phyloP scores from a whole-genome alignment of 2,329 filamentous ascomycete species.

The Magnaporthiopsis rhizophila region DNA sequence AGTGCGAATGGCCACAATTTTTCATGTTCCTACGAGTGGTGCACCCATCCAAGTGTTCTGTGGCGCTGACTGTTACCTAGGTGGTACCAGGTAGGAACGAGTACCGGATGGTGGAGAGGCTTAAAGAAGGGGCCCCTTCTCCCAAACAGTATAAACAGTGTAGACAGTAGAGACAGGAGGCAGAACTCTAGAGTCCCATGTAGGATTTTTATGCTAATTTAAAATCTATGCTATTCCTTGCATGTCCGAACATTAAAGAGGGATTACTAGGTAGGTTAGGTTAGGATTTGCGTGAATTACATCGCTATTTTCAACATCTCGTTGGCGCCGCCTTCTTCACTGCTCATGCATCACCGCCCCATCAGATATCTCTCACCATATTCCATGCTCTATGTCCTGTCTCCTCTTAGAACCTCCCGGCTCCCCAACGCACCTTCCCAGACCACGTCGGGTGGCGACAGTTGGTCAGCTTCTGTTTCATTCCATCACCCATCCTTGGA shows the following conservation, averaged over 20 bases:
- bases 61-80: not conserved
- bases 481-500: not conserved
- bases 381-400: not conserved
- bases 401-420: not conserved
- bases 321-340: not conserved
- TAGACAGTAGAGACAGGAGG: no score
- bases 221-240: no score
- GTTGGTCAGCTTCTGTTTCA: not conserved
- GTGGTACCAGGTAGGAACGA: not conserved
- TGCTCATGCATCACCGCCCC: not conserved
- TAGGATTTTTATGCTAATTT: no score
- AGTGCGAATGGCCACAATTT: not conserved
- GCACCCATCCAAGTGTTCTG: not conserved
- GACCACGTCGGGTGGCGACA: not conserved
- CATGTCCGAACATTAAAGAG: no score
- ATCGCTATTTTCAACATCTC: not conserved
- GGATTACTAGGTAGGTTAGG: no score
- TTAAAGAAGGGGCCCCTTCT: no score
- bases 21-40: not conserved
- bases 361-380: not conserved
- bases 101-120: no score
- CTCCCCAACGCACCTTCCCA: no score
- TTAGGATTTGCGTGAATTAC: no score
- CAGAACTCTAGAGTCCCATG: no score
- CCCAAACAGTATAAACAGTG: no score